A percentile compares a stretch with the other conserved stretches of the same genome.
These are phyloP conservation scores for Linnemannia elongata DNA, from an alignment of 192 early-diverging fungal genomes.

Conservation along the genomic window DNA sequence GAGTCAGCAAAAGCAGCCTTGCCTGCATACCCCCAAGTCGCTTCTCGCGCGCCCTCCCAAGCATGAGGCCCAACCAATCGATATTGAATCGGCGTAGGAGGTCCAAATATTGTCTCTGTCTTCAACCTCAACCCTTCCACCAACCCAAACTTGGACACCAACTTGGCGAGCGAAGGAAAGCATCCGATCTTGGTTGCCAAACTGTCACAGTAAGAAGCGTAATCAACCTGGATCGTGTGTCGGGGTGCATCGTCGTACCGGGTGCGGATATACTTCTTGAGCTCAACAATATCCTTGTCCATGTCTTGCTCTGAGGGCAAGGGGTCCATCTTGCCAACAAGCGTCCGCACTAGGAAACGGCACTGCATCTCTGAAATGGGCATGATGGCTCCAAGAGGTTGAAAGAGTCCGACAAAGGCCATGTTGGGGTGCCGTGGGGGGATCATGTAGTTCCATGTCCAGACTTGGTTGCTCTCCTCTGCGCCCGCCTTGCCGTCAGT, in stretches of 20 bases:
- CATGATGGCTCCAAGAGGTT: conserved; percentile 67
- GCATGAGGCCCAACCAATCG: conserved; percentile 55
- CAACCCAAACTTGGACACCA: conserved; percentile 45
- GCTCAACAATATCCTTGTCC: conserved; percentile 58
- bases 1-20: conserved; percentile 5
- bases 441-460: conserved; percentile 71
- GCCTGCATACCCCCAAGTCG: conserved; percentile 26
- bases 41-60: conserved; percentile 32
- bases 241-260: conserved; percentile 51
- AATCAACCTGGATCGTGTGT: conserved; percentile 70
- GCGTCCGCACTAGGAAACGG: conserved; percentile 61
- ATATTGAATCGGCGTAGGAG: conserved; percentile 44
- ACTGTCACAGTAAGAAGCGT: conserved; percentile 58
- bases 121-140: conserved; percentile 12
- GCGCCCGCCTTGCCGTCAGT: conserved; percentile 42
- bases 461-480: conserved; percentile 61
- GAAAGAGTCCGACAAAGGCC: conserved; percentile 70
- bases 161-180: conserved; percentile 55
- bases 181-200: conserved; percentile 62
- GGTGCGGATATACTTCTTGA: conserved; percentile 26
- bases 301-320: conserved; percentile 60
- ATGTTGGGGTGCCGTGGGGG: conserved; percentile 65
- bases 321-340: conserved; percentile 41
- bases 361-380: conserved; percentile 71
- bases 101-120: conserved; percentile 39